Conservation (phyloP, 495 filamentous ascomycete genomes). For the Emericellopsis terricola region DNA sequence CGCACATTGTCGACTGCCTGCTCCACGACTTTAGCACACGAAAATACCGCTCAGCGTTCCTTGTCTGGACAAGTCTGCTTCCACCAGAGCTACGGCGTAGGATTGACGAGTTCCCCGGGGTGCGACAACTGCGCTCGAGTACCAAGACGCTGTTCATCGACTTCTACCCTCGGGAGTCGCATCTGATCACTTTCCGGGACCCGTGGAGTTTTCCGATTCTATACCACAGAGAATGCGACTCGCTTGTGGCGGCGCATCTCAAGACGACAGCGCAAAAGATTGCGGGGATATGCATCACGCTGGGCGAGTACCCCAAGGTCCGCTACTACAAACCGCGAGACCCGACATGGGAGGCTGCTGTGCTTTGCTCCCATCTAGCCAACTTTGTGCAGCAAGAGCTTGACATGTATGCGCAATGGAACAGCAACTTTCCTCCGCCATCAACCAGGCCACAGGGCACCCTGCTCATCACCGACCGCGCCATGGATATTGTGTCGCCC, state of each 20-base stretch:
- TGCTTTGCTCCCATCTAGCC: slow-evolving; percentile 73
- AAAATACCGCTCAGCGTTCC: slow-evolving; percentile 51
- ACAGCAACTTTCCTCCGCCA: slow-evolving; percentile 67
- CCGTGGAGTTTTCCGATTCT: slow-evolving; percentile 88
- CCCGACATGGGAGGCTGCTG: slow-evolving; percentile 66
- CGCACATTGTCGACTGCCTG: slow-evolving; percentile 81
- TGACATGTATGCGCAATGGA: slow-evolving; percentile 65
- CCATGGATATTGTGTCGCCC: slow-evolving; percentile 79
- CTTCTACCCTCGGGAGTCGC: slow-evolving; percentile 81
- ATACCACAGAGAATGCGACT: slow-evolving; percentile 79
- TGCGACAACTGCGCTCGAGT: slow-evolving; percentile 50
- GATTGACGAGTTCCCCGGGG: slow-evolving; percentile 25
- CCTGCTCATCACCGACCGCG: slow-evolving; percentile 74
- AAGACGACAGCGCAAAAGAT: slow-evolving; percentile 77
- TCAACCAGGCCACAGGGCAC: slow-evolving; percentile 67
- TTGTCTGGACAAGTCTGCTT: slow-evolving; percentile 64
- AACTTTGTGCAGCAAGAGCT: slow-evolving; percentile 84
- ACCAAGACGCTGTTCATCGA: slow-evolving; percentile 66
- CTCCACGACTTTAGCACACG: slow-evolving; percentile 76
- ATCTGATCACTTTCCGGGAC: slow-evolving; percentile 77
- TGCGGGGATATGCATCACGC: slow-evolving; percentile 59
- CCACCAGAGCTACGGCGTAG: slow-evolving; percentile 20
- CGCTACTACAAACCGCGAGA: slow-evolving; percentile 69
- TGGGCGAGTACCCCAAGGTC: slow-evolving; percentile 80
- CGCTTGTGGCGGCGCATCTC: slow-evolving; percentile 64